These are phyloP conservation scores for Naganishia vishniacii DNA, from an alignment of 768 basidiomycete genomes.

Conservation along the genomic window DNA sequence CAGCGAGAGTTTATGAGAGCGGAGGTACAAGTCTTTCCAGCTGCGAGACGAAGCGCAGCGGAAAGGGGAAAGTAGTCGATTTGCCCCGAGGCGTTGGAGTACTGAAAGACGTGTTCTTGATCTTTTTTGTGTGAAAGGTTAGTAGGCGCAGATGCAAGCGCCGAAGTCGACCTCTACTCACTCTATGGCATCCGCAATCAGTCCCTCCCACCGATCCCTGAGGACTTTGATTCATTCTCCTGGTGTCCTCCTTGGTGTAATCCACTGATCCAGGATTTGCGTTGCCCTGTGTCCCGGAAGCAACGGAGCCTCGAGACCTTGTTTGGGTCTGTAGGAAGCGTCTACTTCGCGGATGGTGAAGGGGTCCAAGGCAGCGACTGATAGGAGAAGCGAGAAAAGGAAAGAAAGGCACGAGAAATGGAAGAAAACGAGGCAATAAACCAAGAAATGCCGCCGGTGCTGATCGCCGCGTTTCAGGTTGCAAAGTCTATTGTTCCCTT, in stretches of 20 bases:
- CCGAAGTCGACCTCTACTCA: not conserved
- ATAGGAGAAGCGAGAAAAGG: not conserved
- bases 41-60: slow-evolving; percentile 6
- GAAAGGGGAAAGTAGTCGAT: slow-evolving; percentile 1
- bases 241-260: not conserved
- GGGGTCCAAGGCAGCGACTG: not conserved
- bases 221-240: not conserved
- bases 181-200: not conserved
- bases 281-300: not conserved
- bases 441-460: too few relatives aligned
- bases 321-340: not conserved
- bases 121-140: not conserved
- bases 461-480: too few relatives aligned
- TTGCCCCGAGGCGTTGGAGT: not conserved
- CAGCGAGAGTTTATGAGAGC: not conserved
- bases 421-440: too few relatives aligned
- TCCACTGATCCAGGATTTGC: not conserved
- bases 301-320: not conserved
- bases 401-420: not conserved
- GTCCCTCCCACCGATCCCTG: not conserved
- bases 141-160: too few relatives aligned
- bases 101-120: not conserved
- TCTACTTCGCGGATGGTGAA: not conserved
- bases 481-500: too few relatives aligned
- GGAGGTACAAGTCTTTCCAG: not conserved